Evolutionary conservation across 805 yeast species (phyloP), one percentile per base, ranked within the genome.

Genomic region (Schizosaccharomyces cryophilus): DNA sequence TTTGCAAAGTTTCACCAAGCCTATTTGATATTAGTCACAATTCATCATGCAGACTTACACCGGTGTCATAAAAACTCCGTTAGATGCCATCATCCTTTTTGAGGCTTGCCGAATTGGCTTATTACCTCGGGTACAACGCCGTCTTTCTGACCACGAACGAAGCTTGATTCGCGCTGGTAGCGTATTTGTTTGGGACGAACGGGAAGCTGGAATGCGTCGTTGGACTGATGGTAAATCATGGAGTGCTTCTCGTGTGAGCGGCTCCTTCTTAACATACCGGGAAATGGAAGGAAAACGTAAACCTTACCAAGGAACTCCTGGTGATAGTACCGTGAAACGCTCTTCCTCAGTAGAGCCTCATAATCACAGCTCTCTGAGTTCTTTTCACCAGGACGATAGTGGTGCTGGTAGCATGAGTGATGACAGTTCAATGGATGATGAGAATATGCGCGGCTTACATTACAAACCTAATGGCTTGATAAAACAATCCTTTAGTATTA

Each of bases 211-310:
- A 19, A 82, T 84, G 81, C 77, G 80, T 64, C 72, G 89, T 35
- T 84, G 90, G 89, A 84, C 89, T 1, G 90, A 84, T 66, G 87
- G 89, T 21, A 77, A 78, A 64, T 75, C 77, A 42, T 84, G 90
- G 89, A 75, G 80, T 62, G 85, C 88, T 1, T 80, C 85, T 0
- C 74, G 87, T 62, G 87, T 84, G 0, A 75, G 77, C 3, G 85
- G 85, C 4, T 74, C 78, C 1, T 83, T 83, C 66, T 70, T 83
- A 38, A 77, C 80, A 2, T 83, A 83, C 69, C 76, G 78, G 61
- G 87, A 84, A 67, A 77, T 82, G 74, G 82, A 80, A 63, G 65
- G 65, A 56, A 62, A 62, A 61, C 65, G 66, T 26, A 62, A 63
- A 6, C 64, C 67, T 19, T 29, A 51, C 35, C 56, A 51, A 21